Conservation (phyloP, 129 eudicot species). For the Lactuca saligna region DNA sequence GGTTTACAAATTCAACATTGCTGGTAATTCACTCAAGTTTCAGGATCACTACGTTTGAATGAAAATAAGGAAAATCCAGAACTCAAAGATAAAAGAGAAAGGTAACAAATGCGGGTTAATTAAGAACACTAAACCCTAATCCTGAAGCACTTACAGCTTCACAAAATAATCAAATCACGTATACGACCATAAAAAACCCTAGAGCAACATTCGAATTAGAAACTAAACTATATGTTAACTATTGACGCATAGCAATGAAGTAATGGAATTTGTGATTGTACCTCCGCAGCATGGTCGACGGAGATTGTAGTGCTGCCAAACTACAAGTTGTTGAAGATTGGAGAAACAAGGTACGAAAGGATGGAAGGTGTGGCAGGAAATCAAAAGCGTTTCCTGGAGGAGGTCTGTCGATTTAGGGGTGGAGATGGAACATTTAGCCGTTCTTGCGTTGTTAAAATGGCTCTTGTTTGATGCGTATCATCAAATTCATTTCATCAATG, state of each 20-base stretch:
- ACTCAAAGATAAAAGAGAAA: constrained; percentile 1
- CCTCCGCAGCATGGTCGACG: constrained; percentile 51
- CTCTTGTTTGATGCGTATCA: background rate
- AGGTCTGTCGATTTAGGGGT: constrained; percentile 19
- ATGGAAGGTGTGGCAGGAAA: constrained; percentile 4
- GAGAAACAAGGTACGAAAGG: constrained; percentile 1
- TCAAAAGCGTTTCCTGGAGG: constrained; percentile 14
- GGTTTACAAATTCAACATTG: background rate
- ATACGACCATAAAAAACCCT: background rate
- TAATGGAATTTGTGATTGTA: constrained; percentile 4
- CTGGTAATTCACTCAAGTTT: background rate
- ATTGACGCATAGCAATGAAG: background rate
- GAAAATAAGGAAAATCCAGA: background rate
- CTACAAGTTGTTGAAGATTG: constrained; percentile 8
- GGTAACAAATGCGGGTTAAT: background rate
- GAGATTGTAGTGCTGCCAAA: constrained; percentile 9
- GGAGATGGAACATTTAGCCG: constrained; percentile 16
- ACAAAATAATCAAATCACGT: background rate
- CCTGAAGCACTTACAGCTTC: background rate
- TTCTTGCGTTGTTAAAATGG: background rate
- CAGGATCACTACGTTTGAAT: background rate
- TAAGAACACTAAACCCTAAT: constrained; percentile 27
- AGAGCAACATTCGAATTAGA: background rate
- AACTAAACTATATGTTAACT: background rate
- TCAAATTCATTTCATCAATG: no score